These are phyloP conservation scores for Calonectria fujianensis DNA, from an alignment of 2,329 filamentous ascomycete species.

Conservation along the genomic window DNA sequence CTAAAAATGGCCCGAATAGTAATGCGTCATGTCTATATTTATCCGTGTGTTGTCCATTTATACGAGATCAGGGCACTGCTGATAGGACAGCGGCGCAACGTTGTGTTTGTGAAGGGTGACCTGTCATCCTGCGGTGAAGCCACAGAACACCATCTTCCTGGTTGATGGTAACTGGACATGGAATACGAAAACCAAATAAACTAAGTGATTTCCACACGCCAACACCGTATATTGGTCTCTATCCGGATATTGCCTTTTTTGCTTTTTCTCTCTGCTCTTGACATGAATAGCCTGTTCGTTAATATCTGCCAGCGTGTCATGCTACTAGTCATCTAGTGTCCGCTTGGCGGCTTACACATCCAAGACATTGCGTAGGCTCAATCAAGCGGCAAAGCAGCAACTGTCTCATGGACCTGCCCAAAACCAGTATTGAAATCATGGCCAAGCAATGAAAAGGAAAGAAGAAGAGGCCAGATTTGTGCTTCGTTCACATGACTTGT, in stretches of 20 bases:
- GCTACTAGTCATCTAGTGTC: not conserved
- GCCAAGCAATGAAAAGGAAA: not conserved
- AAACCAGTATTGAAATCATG: not conserved
- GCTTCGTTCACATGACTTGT: not conserved
- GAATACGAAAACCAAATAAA: not conserved
- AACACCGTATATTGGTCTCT: not conserved
- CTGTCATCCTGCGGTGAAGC: not conserved
- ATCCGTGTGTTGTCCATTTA: not conserved
- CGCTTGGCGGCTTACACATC: constrained; percentile 1
- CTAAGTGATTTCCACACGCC: not conserved
- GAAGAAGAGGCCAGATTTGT: constrained; percentile 9
- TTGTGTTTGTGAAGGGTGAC: constrained; percentile 2
- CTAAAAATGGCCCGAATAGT: constrained; percentile 18
- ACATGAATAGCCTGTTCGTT: not conserved
- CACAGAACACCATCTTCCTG: not conserved
- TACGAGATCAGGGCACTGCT: constrained; percentile 6
- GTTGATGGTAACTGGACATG: not conserved
- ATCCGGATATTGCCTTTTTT: not conserved
- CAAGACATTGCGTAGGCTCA: not conserved
- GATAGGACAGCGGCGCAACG: not conserved
- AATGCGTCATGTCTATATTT: constrained; percentile 24
- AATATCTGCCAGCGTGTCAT: not conserved
- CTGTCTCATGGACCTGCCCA: not conserved
- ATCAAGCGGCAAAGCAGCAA: not conserved
- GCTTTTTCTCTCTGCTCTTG: not conserved